Evolutionary conservation across 75 land plant species (phyloP), one percentile per base, ranked within the genome.

Genomic region (Adiantum capillusveneris): DNA sequence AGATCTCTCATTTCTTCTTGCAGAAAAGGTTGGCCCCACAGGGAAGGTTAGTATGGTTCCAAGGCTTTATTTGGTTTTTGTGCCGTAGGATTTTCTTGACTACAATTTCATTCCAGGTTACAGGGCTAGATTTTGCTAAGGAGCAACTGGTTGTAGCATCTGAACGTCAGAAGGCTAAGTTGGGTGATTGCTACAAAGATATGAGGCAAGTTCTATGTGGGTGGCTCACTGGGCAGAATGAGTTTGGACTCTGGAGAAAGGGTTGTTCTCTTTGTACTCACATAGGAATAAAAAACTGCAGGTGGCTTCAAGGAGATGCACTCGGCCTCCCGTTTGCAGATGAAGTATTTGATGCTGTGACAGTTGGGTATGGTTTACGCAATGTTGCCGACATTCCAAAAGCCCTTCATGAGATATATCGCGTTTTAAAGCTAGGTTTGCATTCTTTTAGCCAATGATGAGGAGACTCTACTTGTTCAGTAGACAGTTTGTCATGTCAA

Each of bases 291-390:
- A n/a, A 16, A 39, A 19, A 25, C 31, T 11, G 28, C 54, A 89
- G 95, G 64, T 89, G 96, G 96, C 54, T 78, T 53, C 82, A 84
- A 66, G 98, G 96, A 19, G 79, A 93, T 79, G 98, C 98, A 52
- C 64, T 79, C 63, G 58, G 76, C 54, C 67, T 93, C 48, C 90
- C 98, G 11, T 93, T 85, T 63, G 42, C 62, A 27, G 75, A 79
- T 60, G 45, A 56, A 14, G 71, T 19, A 41, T 89, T 93, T 66
- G 95, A 89, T 77, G 98, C 98, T 3, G 59, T 89, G 18, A 93
- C 95, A 7, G 68, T 83, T 61, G 96, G 95, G 17, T 93, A 85
- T 68, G 96, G 96, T 0, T 66, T 89, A 26, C 77, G 96, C 16
- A 93, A 93, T 77, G 75, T 93, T 48, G 65, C 77, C 1, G 80